Evolutionary conservation across 352 stramenopile species (phyloP).

Genomic region (Pythium dissotocum): DNA sequence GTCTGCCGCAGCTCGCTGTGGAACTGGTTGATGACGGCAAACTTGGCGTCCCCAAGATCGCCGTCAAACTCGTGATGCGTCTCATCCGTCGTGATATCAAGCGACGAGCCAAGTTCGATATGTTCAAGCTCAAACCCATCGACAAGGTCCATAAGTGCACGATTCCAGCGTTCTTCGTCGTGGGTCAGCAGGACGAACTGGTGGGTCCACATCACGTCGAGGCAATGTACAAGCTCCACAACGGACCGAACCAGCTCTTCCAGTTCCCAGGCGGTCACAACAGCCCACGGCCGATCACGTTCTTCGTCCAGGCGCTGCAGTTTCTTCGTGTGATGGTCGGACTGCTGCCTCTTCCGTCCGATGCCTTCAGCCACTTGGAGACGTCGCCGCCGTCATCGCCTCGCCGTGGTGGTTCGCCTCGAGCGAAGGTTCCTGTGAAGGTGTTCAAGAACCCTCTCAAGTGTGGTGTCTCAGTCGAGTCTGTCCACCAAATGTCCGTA

Average conservation of each 20-base stretch:
- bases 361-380: conserved; percentile 51
- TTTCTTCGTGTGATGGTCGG: conserved; percentile 83
- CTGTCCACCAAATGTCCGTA: conserved; percentile 68
- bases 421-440: conserved; percentile 35
- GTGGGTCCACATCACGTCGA: conserved; percentile 76
- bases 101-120: conserved; percentile 82
- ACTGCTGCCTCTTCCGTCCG: conserved; percentile 58
- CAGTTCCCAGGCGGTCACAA: conserved; percentile 83
- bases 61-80: conserved; percentile 80
- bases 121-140: conserved; percentile 87
- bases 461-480: conserved; percentile 52
- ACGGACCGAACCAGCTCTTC: conserved; percentile 79
- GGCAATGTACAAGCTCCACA: conserved; percentile 70
- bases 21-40: conserved; percentile 85
- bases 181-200: conserved; percentile 77
- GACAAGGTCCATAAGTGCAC: conserved; percentile 62
- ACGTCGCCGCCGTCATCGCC: conserved; percentile 20
- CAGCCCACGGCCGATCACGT: conserved; percentile 69
- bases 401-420: conserved; percentile 31
- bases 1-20: conserved; percentile 62
- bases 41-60: conserved; percentile 77
- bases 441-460: conserved; percentile 73
- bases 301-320: conserved; percentile 77
- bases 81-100: conserved; percentile 81
- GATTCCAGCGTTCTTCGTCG: conserved; percentile 77